Conservation (phyloP, 495 filamentous ascomycete genomes). For the Aspergillus mulundensis region DNA sequence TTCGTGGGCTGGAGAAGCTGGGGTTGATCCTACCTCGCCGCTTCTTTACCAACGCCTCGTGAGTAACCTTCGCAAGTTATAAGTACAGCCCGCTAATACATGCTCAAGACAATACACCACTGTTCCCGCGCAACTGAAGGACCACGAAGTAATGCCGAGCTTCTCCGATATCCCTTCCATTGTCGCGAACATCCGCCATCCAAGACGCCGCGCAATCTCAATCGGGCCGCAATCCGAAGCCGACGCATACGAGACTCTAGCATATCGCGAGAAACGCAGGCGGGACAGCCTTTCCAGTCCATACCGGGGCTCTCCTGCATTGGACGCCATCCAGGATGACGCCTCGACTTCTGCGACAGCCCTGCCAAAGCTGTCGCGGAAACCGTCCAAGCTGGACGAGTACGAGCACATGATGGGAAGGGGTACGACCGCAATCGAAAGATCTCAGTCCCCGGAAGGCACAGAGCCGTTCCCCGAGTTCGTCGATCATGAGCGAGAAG, state of each 20-base stretch:
- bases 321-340: conserved; percentile 19
- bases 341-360: conserved; percentile 1
- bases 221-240: conserved; percentile 93
- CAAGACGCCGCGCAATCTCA: conserved; percentile 75
- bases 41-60: conserved; percentile 85
- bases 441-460: conserved; percentile 11
- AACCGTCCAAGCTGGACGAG: conserved; percentile 48
- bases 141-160: conserved; percentile 82
- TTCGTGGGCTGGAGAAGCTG: conserved; percentile 74
- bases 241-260: conserved; percentile 92
- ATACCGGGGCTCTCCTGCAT: conserved; percentile 23
- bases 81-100: conserved; percentile 1
- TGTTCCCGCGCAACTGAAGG: conserved; percentile 70
- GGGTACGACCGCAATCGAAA: conserved; percentile 36
- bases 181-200: conserved; percentile 74
- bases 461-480: conserved; percentile 32
- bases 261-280: conserved; percentile 80
- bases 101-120: conserved; percentile 68
- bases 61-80: conserved; percentile 25
- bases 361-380: conserved; percentile 18
- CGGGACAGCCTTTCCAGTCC: conserved; percentile 61
- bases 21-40: conserved; percentile 75
- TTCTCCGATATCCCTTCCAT: conserved; percentile 79
- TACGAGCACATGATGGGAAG: conserved; percentile 70
- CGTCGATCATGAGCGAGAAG: conserved; percentile 47